Conservation (phyloP, 352 stramenopile genomes). For the Saprolegnia diclina region DNA sequence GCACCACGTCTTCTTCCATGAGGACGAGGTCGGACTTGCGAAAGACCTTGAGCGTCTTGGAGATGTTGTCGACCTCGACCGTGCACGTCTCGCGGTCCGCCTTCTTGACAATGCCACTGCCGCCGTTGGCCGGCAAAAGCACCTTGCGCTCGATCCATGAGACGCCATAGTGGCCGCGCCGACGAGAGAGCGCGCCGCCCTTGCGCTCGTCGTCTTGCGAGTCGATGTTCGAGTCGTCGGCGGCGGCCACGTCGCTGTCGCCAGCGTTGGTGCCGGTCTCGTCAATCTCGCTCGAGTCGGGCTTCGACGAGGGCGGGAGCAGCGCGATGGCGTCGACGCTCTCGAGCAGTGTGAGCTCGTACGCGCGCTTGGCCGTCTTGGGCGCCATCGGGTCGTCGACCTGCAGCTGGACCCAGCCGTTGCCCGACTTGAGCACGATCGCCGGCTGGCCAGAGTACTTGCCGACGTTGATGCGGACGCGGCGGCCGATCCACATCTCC, state of each 20-base stretch:
- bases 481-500: constrained; percentile 85
- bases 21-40: constrained; percentile 85
- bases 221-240: constrained; percentile 37
- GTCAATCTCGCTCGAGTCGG: constrained; percentile 19
- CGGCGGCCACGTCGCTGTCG: constrained; percentile 52
- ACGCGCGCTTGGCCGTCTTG: constrained; percentile 82
- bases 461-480: constrained; percentile 81
- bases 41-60: constrained; percentile 73
- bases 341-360: constrained; percentile 80
- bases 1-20: constrained; percentile 48
- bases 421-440: constrained; percentile 73
- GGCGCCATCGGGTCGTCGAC: constrained; percentile 70
- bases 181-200: constrained; percentile 51
- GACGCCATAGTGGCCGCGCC: constrained; percentile 75
- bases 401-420: constrained; percentile 83
- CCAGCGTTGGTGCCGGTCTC: constrained; percentile 44
- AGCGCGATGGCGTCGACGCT: constrained; percentile 76
- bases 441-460: constrained; percentile 79
- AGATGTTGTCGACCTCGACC: constrained; percentile 57
- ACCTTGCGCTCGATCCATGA: constrained; percentile 86
- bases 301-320: constrained; percentile 36
- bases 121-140: constrained; percentile 67
- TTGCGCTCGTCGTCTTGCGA: constrained; percentile 71
- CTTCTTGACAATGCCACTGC: constrained; percentile 71
- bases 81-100: constrained; percentile 81